Percentiles rank a stretch among this genome's conserved stretches.
phyloP scores from a whole-genome alignment of 1,284 basidiomycete genomes.

The Heliocybe sulcata region DNA sequence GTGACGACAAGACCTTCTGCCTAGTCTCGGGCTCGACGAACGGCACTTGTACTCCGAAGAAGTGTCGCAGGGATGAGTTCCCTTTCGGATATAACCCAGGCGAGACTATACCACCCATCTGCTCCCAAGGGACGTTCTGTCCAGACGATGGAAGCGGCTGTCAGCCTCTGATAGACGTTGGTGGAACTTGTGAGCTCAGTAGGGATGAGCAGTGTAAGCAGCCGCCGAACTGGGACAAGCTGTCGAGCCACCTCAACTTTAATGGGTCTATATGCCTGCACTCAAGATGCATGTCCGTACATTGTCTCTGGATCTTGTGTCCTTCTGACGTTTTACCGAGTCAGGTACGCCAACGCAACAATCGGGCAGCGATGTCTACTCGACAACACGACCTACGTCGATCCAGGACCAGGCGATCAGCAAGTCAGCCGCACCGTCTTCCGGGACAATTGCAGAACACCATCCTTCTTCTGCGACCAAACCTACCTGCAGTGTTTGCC shows the following conservation, averaged over 20 bases:
- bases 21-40: conserved; percentile 27
- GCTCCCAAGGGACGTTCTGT: conserved; percentile 50
- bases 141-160: conserved; percentile 70
- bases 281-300: conserved; percentile 53
- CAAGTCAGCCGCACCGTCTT: conserved; percentile 45
- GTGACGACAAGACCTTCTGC: conserved; percentile 58
- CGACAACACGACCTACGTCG: conserved; percentile 57
- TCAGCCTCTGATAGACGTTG: conserved; percentile 33
- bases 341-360: conserved; percentile 51
- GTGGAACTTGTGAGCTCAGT: conserved; percentile 56
- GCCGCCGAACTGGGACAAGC: conserved; percentile 31
- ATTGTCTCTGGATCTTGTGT: background rate
- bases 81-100: conserved; percentile 43
- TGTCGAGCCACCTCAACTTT: conserved; percentile 36
- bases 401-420: conserved; percentile 33
- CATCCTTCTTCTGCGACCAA: conserved; percentile 52
- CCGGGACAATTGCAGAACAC: conserved; percentile 53
- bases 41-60: conserved; percentile 37
- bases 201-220: conserved; percentile 64
- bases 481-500: conserved; percentile 35
- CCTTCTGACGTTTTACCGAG: background rate
- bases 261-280: conserved; percentile 59
- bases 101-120: conserved; percentile 49
- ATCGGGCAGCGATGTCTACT: conserved; percentile 47
- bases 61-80: conserved; percentile 61